Evolutionary conservation across 2,329 filamentous ascomycete species (phyloP), one percentile per base, ranked within the genome.

Genomic region (Penicillium sp.): DNA sequence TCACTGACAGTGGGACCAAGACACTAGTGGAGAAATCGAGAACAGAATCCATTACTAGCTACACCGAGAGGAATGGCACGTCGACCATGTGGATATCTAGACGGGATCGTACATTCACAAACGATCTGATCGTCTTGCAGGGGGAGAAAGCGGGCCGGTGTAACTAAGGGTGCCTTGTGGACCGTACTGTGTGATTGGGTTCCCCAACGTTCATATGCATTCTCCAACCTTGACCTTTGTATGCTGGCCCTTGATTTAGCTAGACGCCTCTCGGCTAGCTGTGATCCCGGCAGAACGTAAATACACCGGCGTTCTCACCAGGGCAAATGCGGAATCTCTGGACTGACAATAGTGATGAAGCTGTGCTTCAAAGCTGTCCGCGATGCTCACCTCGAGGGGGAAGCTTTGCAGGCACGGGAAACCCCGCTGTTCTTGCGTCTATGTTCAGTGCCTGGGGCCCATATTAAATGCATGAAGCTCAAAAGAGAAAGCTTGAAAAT

Each of bases 61-160:
- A 26, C 51, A 25, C 22, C 16, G 25, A 28, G 45, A n/a, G 16
- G 14, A 30, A 30, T 19, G 19, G n/a, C 11, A 16, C n/a, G 10
- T 54, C 28, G 38, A 49, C 59, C 60, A 64, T 62, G 60, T 37
- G 35, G 35, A 37, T 5, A 4, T 37, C 14, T 62, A 60, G 59
- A 60, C 60, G 57, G 57, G 57, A 62, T 64, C 60, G 57, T 57
- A 60, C 57, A 57, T 57, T 58, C 57, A 58, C 35, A 56, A 25
- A 52, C 52, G 62, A 43, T 64, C 60, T 60, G 55, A 59, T 54
- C 46, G 48, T 55, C 58, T 62, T 62, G 52, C 62, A 62, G 58
- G 51, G 57, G 35, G 35, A 33, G 54, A 54, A 54, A 19, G 46
- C 57, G 60, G 60, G 51, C 60, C 62, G 62, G 57, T 28, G 53